Conservation (phyloP, 2,329 filamentous ascomycete genomes). For the Tolypocladium amazonense region DNA sequence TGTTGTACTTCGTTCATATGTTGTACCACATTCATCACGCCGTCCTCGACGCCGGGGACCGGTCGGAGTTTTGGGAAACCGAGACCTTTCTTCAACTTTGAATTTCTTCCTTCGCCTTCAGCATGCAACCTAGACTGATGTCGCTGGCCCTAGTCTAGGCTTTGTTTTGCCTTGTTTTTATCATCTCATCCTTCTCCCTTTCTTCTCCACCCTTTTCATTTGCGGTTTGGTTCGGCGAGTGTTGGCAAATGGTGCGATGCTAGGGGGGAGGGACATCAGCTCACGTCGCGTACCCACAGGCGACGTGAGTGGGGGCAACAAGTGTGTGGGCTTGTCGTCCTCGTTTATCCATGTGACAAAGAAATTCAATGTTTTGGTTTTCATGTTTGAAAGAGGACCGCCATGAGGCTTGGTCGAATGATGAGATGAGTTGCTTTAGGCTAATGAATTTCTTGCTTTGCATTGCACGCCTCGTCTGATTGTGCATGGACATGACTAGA, state of each 20-base stretch:
- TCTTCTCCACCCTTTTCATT: constrained; percentile 2
- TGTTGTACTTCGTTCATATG: neutral
- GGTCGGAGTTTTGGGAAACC: constrained; percentile 1
- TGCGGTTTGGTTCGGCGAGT: neutral
- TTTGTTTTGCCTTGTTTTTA: neutral
- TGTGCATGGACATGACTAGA: neutral
- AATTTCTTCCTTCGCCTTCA: neutral
- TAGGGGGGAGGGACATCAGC: neutral
- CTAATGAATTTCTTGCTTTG: constrained; percentile 3
- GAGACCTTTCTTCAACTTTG: neutral
- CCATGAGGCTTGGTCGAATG: constrained; percentile 12
- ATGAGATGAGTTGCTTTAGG: constrained; percentile 16
- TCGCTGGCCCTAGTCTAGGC: neutral
- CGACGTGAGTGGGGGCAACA: neutral
- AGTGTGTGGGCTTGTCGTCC: neutral
- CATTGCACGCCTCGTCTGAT: neutral
- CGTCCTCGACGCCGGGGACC: neutral
- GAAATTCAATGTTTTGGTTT: constrained; percentile 1
- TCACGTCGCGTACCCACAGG: too few relatives aligned
- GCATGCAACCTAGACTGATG: neutral
- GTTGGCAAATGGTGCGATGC: neutral
- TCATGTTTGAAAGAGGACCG: constrained; percentile 7
- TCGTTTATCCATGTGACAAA: neutral
- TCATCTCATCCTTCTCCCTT: neutral
- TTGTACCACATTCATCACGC: neutral